A percentile compares a stretch with the other conserved stretches of the same genome.
Evolutionary conservation across 169 alveolate genomes (phyloP).

Genomic region (Cryptosporidium muris): DNA sequence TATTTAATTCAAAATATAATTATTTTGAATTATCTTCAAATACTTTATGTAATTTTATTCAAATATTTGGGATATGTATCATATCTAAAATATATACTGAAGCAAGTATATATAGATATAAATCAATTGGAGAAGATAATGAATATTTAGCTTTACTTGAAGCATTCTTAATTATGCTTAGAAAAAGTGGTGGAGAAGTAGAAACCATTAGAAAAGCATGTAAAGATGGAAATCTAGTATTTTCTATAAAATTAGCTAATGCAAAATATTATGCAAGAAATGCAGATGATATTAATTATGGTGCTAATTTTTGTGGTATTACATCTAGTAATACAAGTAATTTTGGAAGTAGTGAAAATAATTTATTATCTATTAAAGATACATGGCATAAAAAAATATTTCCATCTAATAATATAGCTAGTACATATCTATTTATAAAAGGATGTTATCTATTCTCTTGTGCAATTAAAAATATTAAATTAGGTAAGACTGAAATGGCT

Average conservation of each 20-base stretch:
- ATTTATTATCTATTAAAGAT: not conserved
- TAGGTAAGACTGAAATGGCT: not conserved
- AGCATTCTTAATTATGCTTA: slow-evolving; percentile 3
- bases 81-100: slow-evolving; percentile 41
- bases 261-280: slow-evolving; percentile 33
- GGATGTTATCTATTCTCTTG: slow-evolving; percentile 34
- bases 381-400: slow-evolving; percentile 54
- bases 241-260: slow-evolving; percentile 29
- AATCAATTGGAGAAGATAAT: slow-evolving; percentile 2
- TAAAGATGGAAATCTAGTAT: slow-evolving; percentile 40
- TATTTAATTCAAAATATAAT: slow-evolving; percentile 33
- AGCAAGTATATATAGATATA: slow-evolving; percentile 21
- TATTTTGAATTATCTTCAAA: slow-evolving; percentile 26
- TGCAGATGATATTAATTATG: slow-evolving; percentile 45
- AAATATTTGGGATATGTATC: slow-evolving; percentile 34
- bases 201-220: slow-evolving; percentile 22
- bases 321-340: not conserved
- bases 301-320: slow-evolving; percentile 30
- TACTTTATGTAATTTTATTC: slow-evolving; percentile 31
- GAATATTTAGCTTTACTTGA: slow-evolving; percentile 32
- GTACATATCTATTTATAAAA: slow-evolving; percentile 35
- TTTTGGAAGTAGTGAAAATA: slow-evolving; percentile 5
- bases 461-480: slow-evolving; percentile 34
- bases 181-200: slow-evolving; percentile 24
- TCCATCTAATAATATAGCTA: slow-evolving; percentile 22